A percentile compares a stretch with the other conserved stretches of the same genome.
phyloP scores from a whole-genome alignment of 2,329 filamentous ascomycete species.

The Fusarium solani-melongenae region DNA sequence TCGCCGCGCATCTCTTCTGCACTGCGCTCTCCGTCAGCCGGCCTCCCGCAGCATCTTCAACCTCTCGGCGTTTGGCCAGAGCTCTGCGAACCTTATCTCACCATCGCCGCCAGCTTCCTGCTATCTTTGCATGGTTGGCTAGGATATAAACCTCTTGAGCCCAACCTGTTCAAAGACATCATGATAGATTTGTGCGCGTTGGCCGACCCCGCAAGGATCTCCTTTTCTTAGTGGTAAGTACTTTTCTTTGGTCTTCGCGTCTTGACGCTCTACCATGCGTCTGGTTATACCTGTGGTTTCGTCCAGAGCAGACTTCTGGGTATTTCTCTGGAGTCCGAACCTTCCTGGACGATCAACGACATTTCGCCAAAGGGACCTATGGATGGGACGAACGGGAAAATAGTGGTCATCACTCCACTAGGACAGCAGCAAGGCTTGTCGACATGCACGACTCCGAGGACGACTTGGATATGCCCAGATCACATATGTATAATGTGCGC shows the following conservation, averaged over 20 bases:
- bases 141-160: conserved; percentile 39
- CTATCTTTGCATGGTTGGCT: conserved; percentile 37
- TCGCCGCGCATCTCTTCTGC: conserved; percentile 37
- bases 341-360: background rate
- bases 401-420: background rate
- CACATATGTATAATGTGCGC: background rate
- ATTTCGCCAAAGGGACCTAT: background rate
- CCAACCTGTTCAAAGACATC: conserved; percentile 48
- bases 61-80: conserved; percentile 11
- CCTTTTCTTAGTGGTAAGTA: conserved; percentile 56
- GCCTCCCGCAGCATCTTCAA: conserved; percentile 25
- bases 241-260: conserved; percentile 10
- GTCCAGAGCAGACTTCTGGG: background rate
- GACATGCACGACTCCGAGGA: background rate
- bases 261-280: conserved; percentile 7
- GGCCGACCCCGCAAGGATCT: conserved; percentile 46
- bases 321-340: background rate
- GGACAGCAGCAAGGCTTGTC: background rate
- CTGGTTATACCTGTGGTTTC: background rate
- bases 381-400: background rate
- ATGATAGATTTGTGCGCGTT: conserved; percentile 55
- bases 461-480: background rate
- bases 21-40: conserved; percentile 22
- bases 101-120: conserved; percentile 25
- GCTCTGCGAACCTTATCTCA: conserved; percentile 11